phyloP scores from a whole-genome alignment of 2,329 filamentous ascomycete genomes.

The Penicillium concentricum region DNA sequence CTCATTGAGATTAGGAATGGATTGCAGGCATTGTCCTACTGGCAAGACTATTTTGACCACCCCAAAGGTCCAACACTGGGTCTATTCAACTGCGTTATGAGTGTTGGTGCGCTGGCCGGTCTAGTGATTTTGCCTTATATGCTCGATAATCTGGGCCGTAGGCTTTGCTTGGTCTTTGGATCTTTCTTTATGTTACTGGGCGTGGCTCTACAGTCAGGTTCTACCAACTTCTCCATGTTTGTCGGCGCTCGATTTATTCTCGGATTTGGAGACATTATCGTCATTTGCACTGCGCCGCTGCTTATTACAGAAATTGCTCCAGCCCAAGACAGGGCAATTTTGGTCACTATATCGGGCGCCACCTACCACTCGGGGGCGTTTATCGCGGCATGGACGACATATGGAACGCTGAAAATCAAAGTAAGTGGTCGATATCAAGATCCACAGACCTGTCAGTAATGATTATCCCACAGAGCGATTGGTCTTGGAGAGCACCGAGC shows the following conservation, averaged over 20 bases:
- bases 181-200: constrained; percentile 28
- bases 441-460: neutral
- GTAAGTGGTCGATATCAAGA: neutral
- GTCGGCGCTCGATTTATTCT: constrained; percentile 30
- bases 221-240: constrained; percentile 30
- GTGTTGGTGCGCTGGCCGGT: constrained; percentile 49
- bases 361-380: constrained; percentile 53
- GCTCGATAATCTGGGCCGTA: constrained; percentile 49
- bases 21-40: constrained; percentile 45
- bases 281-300: constrained; percentile 28
- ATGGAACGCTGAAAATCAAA: constrained; percentile 34
- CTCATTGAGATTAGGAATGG: constrained; percentile 35
- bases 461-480: constrained; percentile 36
- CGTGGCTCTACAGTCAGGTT: constrained; percentile 30
- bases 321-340: constrained; percentile 30
- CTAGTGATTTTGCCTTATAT: constrained; percentile 51
- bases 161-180: constrained; percentile 48
- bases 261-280: constrained; percentile 30
- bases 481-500: constrained; percentile 49
- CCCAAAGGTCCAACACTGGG: constrained; percentile 40
- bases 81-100: constrained; percentile 51
- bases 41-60: constrained; percentile 41
- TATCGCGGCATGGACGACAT: constrained; percentile 43
- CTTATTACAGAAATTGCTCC: constrained; percentile 32
- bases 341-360: constrained; percentile 30